phyloP scores from a whole-genome alignment of 148 eudicot species.

The Camellia japonica region DNA sequence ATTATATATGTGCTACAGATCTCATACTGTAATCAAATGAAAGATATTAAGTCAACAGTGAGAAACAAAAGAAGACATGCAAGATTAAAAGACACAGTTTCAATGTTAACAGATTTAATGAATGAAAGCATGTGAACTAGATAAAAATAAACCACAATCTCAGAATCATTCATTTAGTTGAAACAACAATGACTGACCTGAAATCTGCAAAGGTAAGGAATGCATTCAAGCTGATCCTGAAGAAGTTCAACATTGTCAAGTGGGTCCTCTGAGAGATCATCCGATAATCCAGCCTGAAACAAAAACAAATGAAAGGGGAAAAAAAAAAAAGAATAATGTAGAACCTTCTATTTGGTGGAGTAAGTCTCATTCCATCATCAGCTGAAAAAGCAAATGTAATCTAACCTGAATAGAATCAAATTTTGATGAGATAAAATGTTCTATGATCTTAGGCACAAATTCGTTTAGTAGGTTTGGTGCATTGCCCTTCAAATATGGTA shows the following conservation, averaged over 20 bases:
- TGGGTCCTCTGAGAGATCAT: conserved; percentile 80
- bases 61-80: conserved; percentile 14
- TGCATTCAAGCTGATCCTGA: conserved; percentile 89
- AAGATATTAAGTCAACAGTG: neutral
- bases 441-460: conserved; percentile 81
- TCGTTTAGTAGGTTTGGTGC: conserved; percentile 62
- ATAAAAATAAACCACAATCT: too few relatives aligned
- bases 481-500: conserved; percentile 75
- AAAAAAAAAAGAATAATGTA: neutral
- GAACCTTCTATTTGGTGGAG: neutral
- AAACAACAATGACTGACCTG: conserved; percentile 46
- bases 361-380: neutral
- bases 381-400: conserved; percentile 11
- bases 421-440: conserved; percentile 85
- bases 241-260: conserved; percentile 86
- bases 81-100: conserved; percentile 3
- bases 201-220: conserved; percentile 77
- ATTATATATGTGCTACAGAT: conserved; percentile 61
- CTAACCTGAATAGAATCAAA: conserved; percentile 75
- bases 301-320: neutral
- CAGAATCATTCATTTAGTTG: conserved; percentile 2
- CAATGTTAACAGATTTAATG: neutral
- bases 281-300: conserved; percentile 56
- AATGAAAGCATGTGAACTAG: neutral
- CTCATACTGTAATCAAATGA: conserved; percentile 56